phyloP scores from a whole-genome alignment of 371 early-diverging fungal species.

The Mucor piriformis region DNA sequence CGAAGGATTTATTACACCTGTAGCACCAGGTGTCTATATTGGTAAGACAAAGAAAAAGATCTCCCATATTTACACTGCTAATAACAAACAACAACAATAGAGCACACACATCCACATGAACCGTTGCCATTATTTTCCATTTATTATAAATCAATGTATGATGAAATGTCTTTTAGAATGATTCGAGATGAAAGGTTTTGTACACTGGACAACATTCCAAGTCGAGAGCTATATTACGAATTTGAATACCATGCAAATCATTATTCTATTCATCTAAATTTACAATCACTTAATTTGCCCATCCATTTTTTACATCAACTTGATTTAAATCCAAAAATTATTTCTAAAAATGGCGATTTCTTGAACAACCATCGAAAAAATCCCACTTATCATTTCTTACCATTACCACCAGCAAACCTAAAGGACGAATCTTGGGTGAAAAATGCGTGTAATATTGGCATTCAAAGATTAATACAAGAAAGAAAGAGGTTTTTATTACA shows the following conservation, averaged over 20 bases:
- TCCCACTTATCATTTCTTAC: neutral
- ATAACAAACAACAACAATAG: neutral
- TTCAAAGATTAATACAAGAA: neutral
- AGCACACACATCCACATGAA: conserved; percentile 19
- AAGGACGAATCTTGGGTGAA: neutral
- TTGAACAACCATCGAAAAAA: neutral
- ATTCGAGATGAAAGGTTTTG: conserved; percentile 9
- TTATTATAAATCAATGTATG: neutral
- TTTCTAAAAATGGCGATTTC: neutral
- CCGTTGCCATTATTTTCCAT: conserved; percentile 13
- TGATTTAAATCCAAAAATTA: conserved; percentile 5
- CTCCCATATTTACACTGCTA: neutral
- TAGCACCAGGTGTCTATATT: conserved; percentile 17
- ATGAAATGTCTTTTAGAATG: conserved; percentile 14
- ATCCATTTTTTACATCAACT: neutral
- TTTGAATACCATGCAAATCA: neutral
- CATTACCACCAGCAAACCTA: neutral
- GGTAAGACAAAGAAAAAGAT: neutral
- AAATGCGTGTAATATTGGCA: neutral
- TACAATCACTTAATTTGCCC: neutral
- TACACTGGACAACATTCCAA: neutral
- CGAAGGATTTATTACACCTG: conserved; percentile 9
- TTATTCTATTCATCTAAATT: neutral
- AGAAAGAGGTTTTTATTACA: neutral
- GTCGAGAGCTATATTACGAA: neutral